Evolutionary conservation across 257 asterid species (phyloP).

Genomic region (Gentiana macrophylla): DNA sequence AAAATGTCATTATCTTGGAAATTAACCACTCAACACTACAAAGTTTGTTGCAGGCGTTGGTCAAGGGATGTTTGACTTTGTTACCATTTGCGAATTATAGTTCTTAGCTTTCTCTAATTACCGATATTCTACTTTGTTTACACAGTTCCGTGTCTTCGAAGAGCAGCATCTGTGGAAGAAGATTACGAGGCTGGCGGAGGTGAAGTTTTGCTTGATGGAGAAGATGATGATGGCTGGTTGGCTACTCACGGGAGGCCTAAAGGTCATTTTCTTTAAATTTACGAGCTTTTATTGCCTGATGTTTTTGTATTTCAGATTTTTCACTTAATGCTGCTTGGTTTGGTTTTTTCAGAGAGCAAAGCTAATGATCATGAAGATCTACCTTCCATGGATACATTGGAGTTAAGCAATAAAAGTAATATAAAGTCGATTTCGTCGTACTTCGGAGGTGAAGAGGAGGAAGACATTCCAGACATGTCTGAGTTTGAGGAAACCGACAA

Average conservation of each 20-base stretch:
- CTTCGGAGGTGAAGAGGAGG: constrained; percentile 91
- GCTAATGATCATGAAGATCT: constrained; percentile 53
- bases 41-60: background rate
- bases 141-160: constrained; percentile 85
- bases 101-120: background rate
- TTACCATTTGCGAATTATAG: background rate
- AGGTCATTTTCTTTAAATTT: constrained; percentile 27
- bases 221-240: constrained; percentile 93
- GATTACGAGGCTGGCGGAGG: constrained; percentile 99
- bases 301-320: background rate
- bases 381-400: constrained; percentile 86
- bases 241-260: constrained; percentile 96
- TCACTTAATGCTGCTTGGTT: constrained; percentile 3
- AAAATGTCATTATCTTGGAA: too few relatives aligned
- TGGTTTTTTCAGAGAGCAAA: constrained; percentile 44
- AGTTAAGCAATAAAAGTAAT: constrained; percentile 56
- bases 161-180: constrained; percentile 93
- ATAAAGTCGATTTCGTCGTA: constrained; percentile 68
- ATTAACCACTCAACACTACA: too few relatives aligned
- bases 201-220: constrained; percentile 80
- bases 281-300: background rate
- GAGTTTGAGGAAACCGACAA: constrained; percentile 80
- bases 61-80: background rate
- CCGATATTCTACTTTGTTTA: constrained; percentile 2
- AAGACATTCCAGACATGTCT: constrained; percentile 86